These are phyloP conservation scores for Penicillium maclennaniae DNA, from an alignment of 495 filamentous ascomycete genomes.

Conservation along the genomic window DNA sequence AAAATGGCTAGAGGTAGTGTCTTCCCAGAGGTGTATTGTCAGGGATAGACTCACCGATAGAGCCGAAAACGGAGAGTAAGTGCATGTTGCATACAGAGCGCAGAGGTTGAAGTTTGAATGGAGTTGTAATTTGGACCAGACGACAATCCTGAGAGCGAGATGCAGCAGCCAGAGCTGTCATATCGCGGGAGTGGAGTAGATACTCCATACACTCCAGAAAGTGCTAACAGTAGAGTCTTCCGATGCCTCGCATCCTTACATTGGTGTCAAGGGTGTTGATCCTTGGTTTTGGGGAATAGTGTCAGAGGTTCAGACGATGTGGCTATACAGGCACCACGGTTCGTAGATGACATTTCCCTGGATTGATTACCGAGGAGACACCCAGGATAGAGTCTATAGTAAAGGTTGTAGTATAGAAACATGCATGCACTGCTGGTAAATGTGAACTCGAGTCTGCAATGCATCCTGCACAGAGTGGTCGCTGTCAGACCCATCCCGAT, in stretches of 20 bases:
- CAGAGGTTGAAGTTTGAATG: neutral
- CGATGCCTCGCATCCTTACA: neutral
- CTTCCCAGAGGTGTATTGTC: conserved; percentile 1
- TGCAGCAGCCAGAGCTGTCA: neutral
- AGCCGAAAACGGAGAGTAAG: neutral
- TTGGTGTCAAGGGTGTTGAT: too few species aligned
- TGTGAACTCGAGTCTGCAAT: conserved; percentile 1
- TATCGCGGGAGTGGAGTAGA: conserved; percentile 2
- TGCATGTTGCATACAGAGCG: neutral
- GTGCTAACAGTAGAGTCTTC: conserved; percentile 6
- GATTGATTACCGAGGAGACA: neutral
- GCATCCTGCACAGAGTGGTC: neutral
- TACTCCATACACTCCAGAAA: conserved; percentile 6
- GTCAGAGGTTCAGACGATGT: neutral
- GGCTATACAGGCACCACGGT: neutral
- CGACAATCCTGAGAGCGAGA: neutral
- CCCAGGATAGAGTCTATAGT: neutral
- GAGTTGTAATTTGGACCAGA: conserved; percentile 9
- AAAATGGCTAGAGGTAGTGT: neutral
- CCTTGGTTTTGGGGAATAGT: too few species aligned
- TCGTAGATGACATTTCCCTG: neutral
- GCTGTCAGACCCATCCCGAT: neutral
- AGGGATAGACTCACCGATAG: conserved; percentile 8
- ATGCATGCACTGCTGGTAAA: neutral
- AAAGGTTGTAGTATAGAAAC: neutral